These are phyloP conservation scores for Fomitiporia mediterranea DNA, from an alignment of 1,284 basidiomycete genomes.

Conservation along the genomic window DNA sequence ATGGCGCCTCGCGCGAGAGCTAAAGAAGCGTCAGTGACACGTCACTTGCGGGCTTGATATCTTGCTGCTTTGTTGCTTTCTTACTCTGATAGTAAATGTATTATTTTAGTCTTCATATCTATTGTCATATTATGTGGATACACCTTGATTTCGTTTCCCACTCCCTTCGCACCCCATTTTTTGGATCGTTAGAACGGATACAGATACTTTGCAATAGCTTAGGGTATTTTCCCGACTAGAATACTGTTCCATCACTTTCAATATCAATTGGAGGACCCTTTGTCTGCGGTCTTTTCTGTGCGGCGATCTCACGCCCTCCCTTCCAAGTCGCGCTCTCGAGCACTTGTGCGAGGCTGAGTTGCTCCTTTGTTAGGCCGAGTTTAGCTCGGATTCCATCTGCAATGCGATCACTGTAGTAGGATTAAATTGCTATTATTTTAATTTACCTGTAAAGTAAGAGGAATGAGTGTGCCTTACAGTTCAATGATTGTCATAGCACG, in stretches of 20 bases:
- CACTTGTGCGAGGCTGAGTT: slow-evolving; percentile 78
- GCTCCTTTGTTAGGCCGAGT: slow-evolving; percentile 43
- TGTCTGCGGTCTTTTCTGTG: slow-evolving; percentile 63
- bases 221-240: slow-evolving; percentile 36
- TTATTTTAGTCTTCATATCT: background rate
- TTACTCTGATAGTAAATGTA: background rate
- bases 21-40: slow-evolving; percentile 28
- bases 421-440: too few species aligned
- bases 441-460: too few species aligned
- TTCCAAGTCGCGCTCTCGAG: slow-evolving; percentile 96
- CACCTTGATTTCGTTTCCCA: too few species aligned
- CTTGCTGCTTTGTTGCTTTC: background rate
- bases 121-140: background rate
- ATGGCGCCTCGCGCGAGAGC: slow-evolving; percentile 58
- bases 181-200: background rate
- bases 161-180: too few species aligned
- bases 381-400: slow-evolving; percentile 64
- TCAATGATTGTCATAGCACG: slow-evolving; percentile 90
- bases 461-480: slow-evolving; percentile 48
- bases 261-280: slow-evolving; percentile 88
- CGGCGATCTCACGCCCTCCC: slow-evolving; percentile 88
- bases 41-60: background rate
- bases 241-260: slow-evolving; percentile 81
- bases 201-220: background rate
- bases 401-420: slow-evolving; percentile 65